These are phyloP conservation scores for Pholiota conissans DNA, from an alignment of 768 basidiomycete genomes.

Conservation along the genomic window DNA sequence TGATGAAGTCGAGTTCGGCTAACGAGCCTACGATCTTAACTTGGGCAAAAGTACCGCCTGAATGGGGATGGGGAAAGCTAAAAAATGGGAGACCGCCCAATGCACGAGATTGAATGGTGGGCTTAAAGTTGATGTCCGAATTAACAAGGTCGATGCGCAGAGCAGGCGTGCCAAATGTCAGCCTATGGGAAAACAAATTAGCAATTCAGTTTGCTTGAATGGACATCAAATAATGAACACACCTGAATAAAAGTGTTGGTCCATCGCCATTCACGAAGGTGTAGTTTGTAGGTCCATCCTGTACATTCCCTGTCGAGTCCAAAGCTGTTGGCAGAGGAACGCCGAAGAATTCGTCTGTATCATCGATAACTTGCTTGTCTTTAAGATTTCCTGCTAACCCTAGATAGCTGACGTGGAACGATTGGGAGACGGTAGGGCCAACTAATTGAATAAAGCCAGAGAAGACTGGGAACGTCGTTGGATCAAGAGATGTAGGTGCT, in stretches of 20 bases:
- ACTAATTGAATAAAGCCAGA: constrained; percentile 56
- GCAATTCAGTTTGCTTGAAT: neutral
- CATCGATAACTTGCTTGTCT: constrained; percentile 51
- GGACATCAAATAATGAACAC: constrained; percentile 8
- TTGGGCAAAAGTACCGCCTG: constrained; percentile 37
- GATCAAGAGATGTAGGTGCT: constrained; percentile 43
- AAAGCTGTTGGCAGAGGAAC: constrained; percentile 41
- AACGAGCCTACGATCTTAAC: constrained; percentile 48
- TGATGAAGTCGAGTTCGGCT: constrained; percentile 43
- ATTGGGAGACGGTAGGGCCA: constrained; percentile 30
- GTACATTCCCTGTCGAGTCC: constrained; percentile 39
- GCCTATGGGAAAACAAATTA: constrained; percentile 23
- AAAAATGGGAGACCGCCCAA: constrained; percentile 27
- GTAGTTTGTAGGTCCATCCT: constrained; percentile 41
- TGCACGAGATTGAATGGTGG: constrained; percentile 36
- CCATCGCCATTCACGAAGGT: constrained; percentile 43
- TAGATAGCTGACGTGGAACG: constrained; percentile 44
- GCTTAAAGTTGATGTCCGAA: constrained; percentile 37
- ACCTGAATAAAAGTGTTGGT: constrained; percentile 42
- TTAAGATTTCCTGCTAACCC: constrained; percentile 44
- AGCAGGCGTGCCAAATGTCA: constrained; percentile 49
- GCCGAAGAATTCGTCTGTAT: constrained; percentile 49
- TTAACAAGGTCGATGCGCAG: constrained; percentile 50
- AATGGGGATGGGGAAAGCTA: constrained; percentile 36
- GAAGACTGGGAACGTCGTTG: constrained; percentile 54